Evolutionary conservation across 139 green algal species (phyloP).

Genomic region (Chlamydomonas sphaeroides): DNA sequence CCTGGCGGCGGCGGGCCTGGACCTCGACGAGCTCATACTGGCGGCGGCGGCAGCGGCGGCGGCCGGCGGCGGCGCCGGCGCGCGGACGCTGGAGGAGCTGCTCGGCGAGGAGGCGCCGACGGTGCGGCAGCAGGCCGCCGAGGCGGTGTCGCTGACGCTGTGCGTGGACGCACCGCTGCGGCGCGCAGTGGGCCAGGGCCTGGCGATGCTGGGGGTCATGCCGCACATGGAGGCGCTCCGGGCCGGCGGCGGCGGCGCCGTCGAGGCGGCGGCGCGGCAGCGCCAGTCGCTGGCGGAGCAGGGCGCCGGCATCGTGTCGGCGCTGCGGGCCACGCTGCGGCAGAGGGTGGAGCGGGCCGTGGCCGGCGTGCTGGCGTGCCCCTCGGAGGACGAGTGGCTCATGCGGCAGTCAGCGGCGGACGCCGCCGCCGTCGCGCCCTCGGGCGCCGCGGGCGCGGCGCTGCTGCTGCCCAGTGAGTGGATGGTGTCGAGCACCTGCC

Average conservation of each 20-base stretch:
- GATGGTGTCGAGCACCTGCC: constrained; percentile 51
- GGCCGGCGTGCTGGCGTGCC: constrained; percentile 3
- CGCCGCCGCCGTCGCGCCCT: not conserved
- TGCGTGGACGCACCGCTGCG: constrained; percentile 54
- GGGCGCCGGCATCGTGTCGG: constrained; percentile 34
- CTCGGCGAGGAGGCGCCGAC: not conserved
- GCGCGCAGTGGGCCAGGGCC: constrained; percentile 52
- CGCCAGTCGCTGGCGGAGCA: constrained; percentile 42
- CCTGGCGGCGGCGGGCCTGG: constrained; percentile 48
- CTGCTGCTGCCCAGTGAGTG: constrained; percentile 51
- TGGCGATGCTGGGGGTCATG: constrained; percentile 56
- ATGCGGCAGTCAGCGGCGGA: constrained; percentile 31
- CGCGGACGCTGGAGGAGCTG: constrained; percentile 9
- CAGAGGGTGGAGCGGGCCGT: not conserved
- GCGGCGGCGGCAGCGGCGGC: not conserved
- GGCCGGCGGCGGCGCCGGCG: not conserved
- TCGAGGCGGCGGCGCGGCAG: not conserved
- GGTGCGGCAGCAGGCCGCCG: constrained; percentile 39
- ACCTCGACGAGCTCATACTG: constrained; percentile 44
- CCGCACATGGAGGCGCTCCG: constrained; percentile 39
- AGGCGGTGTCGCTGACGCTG: constrained; percentile 56
- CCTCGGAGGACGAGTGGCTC: constrained; percentile 40
- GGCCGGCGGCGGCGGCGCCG: not conserved
- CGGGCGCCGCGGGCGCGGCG: not conserved
- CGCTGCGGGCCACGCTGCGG: constrained; percentile 13